Evolutionary conservation across 2,329 filamentous ascomycete species (phyloP), one percentile per base, ranked within the genome.

Genomic region (Verticillium longisporum): DNA sequence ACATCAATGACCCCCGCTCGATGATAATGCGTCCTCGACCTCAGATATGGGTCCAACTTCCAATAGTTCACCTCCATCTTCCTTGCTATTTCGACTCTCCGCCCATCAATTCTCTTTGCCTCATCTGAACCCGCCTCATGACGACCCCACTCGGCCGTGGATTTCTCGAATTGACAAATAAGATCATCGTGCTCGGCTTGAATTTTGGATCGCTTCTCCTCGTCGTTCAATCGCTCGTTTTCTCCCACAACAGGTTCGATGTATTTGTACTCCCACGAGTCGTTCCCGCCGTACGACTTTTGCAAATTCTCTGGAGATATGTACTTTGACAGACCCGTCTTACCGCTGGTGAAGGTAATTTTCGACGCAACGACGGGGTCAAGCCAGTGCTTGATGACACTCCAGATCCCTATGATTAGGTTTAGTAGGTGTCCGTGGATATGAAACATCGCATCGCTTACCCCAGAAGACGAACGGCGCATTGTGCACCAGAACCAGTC

Each of bases 321-420:
- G 68, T 84, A 90, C 37, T 80, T 73, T 63, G 83, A 77, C 14
- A 91, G 76, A 33, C 90, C 88, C 37, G 85, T 78, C 21, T 81
- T 74, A 58, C 80, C 85, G 62, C 82, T 86, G 31, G 85, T 88
- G 71, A 91, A 90, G 69, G 90, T 83, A 14, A 91, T 83, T 74
- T 92, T 92, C 60, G 81, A 77, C 4, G 88, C 88, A 32, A 92
- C 87, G 6, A 91, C 87, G 10, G 89, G 89, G 70, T 92, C 88
- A 36, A 92, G 81, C 88, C 88, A 91, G 68, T 87, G 87, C 65
- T 83, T 85, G 73, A 92, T 90, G 66, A 91, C 84, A 64, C 78
- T 86, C 88, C 74, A 75, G 11, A 74, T 67, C 9, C 73, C 73
- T 75, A 36, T 26, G 6, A 26, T 10, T 3, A 26, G 11, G 7